These are phyloP conservation scores for Beauveria brongniartii DNA, from an alignment of 2,329 filamentous ascomycete species.

Conservation along the genomic window DNA sequence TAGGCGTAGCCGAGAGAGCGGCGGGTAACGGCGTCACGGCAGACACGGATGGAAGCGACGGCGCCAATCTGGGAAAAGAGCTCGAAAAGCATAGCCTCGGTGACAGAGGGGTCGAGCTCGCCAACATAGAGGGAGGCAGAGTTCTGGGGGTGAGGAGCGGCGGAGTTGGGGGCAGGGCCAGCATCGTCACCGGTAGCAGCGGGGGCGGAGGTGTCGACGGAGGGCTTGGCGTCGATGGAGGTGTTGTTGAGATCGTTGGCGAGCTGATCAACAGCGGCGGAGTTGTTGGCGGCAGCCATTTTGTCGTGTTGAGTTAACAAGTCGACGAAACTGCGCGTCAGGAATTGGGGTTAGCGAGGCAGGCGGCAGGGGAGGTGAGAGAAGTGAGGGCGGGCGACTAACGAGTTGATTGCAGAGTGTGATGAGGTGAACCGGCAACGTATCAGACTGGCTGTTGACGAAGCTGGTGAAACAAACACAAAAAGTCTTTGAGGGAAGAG, in stretches of 20 bases:
- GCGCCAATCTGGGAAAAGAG: conserved; percentile 99
- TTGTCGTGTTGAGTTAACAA: conserved; percentile 22
- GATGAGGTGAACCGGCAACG: conserved; percentile 17
- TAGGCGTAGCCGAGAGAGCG: conserved; percentile 98
- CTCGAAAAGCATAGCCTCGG: conserved; percentile 99
- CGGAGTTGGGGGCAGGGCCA: conserved; percentile 63
- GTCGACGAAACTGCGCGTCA: conserved; percentile 12
- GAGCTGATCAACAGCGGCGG: conserved; percentile 69
- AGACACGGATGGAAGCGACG: conserved; percentile 98
- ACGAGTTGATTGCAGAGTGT: conserved; percentile 4
- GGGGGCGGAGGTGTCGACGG: conserved; percentile 66
- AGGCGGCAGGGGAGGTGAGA: neutral
- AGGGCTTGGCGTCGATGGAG: conserved; percentile 58
- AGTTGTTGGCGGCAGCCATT: conserved; percentile 54
- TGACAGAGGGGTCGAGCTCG: conserved; percentile 95
- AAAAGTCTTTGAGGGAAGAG: conserved; percentile 19
- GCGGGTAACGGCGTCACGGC: conserved; percentile 96
- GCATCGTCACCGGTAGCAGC: conserved; percentile 38
- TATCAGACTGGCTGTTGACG: conserved; percentile 18
- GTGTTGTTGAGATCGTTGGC: conserved; percentile 67
- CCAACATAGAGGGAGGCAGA: conserved; percentile 98
- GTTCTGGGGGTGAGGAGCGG: conserved; percentile 73
- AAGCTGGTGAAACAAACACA: conserved; percentile 22
- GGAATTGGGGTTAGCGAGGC: conserved; percentile 11
- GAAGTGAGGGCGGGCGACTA: neutral